These are phyloP conservation scores for Symbiodinium natans DNA, from an alignment of 73 alveolate species.

Conservation along the genomic window DNA sequence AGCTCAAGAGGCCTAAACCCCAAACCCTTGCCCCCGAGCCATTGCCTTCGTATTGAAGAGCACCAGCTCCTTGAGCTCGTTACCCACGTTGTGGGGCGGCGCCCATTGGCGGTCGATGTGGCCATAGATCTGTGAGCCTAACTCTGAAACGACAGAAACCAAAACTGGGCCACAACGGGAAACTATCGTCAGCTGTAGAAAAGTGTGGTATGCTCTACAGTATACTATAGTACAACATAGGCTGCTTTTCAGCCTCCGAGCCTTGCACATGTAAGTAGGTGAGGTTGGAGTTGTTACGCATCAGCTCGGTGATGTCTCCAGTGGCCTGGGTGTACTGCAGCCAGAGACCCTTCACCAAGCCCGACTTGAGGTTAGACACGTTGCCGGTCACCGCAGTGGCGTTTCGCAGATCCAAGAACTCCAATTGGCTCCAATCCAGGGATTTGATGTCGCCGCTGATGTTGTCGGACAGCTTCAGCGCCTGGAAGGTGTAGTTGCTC, in stretches of 20 bases:
- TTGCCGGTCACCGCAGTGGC: constrained; percentile 51
- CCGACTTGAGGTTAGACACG: not conserved
- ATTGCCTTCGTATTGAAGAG: no score
- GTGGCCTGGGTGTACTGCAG: not conserved
- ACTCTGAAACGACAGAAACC: not conserved
- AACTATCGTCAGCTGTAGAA: not conserved
- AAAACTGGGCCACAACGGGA: not conserved
- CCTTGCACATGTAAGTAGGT: not conserved
- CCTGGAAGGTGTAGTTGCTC: not conserved
- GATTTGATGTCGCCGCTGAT: not conserved
- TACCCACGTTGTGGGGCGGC: no score
- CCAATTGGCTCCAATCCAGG: not conserved
- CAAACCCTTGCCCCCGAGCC: no score
- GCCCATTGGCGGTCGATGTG: not conserved
- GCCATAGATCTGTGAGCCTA: not conserved
- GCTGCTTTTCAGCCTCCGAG: no score
- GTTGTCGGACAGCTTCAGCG: constrained; percentile 10
- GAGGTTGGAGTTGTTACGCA: not conserved
- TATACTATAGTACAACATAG: not conserved
- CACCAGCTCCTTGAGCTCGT: constrained; percentile 18
- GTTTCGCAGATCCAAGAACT: constrained; percentile 2
- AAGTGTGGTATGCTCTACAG: not conserved
- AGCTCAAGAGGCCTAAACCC: no score
- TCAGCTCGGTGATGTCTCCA: constrained; percentile 11
- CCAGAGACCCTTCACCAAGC: constrained; percentile 10